Base-by-base conservation (phyloP, 768 basidiomycete species). In the Leccinum subtestaceum region DNA sequence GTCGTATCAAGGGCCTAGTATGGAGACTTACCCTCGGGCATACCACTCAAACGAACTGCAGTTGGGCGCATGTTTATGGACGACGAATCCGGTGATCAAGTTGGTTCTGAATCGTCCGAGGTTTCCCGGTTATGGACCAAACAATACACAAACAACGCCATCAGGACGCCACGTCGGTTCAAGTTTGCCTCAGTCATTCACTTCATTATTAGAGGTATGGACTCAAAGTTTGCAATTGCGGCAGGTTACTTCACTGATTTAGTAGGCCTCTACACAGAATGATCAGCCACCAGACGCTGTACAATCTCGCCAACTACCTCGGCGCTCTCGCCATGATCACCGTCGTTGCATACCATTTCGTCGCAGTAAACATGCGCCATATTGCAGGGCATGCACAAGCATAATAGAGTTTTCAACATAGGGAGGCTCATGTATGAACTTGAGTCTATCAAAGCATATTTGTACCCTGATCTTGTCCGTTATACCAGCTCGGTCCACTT, bases 291-390 rank as follows among this genome's bases (percentile, higher is more conserved):
- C 76, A 83, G 60, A 92, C 91, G 6, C 81, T 96, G 36, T 91
- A 91, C 74, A 80, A 82, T 56, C 81, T 96, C 55, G 89, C 93
- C 59, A 95, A 93, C 74, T 78, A 84, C 29, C 85, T 95, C 17
- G 95, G 95, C 38, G 78, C 87, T 38, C 78, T 91, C 54, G 91
- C 95, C 29, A 93, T 98, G 88, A 67, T 93, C 64, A 86, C 90
- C 5, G 88, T 95, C 56, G 87, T 98, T 55, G 83, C 85, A 50
- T 97, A 95, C 74, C 95, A 98, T 76, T 84, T 96, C 67, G 78
- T 98, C 53, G 88, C 91, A 34, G 92, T 96, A 60, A 95, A 95
- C 66, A 84, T 85, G 43, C 81, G 81, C 21, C 67, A 78, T 60
- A 61, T 81, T 70, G 70, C 71, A 72, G 59, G 62, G 60, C 61